Evolutionary conservation across 305 asterid species (phyloP).

Genomic region (Nicotiana rustica): DNA sequence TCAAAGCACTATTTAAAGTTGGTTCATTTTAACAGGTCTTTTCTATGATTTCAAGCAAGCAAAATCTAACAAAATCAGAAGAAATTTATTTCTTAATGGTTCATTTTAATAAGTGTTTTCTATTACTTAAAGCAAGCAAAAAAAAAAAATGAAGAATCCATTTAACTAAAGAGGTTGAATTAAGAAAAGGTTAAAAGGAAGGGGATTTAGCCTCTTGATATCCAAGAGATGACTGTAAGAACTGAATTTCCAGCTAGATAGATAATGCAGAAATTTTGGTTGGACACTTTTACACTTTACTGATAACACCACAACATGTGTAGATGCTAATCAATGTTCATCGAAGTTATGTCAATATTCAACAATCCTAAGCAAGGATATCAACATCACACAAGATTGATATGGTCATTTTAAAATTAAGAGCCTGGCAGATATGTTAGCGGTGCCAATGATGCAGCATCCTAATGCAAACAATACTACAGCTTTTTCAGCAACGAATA

Average conservation of each 20-base stretch:
- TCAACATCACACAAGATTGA: neutral
- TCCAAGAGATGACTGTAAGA: slow-evolving; percentile 25
- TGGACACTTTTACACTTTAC: neutral
- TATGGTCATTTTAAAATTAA: neutral
- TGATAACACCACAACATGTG: slow-evolving; percentile 4
- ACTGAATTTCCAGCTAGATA: neutral
- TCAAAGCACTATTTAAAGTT: neutral
- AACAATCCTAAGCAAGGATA: neutral
- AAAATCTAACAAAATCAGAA: slow-evolving; percentile 20
- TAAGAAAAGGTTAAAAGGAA: too few relatives aligned
- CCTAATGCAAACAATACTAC: neutral
- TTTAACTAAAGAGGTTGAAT: neutral
- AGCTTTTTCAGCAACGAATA: neutral
- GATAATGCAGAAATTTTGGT: slow-evolving; percentile 8
- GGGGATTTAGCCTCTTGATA: neutral
- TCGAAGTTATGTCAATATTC: neutral
- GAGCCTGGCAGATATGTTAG: neutral
- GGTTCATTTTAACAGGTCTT: slow-evolving; percentile 9
- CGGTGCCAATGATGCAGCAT: neutral
- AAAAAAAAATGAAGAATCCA: neutral
- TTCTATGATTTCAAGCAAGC: neutral
- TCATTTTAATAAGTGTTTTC: neutral
- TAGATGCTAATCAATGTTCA: slow-evolving; percentile 23
- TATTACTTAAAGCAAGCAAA: slow-evolving; percentile 15
- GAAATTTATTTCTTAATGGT: neutral